Evolutionary conservation across 2,329 filamentous ascomycete genomes (phyloP).

Genomic region (Cryphonectria naterciae): DNA sequence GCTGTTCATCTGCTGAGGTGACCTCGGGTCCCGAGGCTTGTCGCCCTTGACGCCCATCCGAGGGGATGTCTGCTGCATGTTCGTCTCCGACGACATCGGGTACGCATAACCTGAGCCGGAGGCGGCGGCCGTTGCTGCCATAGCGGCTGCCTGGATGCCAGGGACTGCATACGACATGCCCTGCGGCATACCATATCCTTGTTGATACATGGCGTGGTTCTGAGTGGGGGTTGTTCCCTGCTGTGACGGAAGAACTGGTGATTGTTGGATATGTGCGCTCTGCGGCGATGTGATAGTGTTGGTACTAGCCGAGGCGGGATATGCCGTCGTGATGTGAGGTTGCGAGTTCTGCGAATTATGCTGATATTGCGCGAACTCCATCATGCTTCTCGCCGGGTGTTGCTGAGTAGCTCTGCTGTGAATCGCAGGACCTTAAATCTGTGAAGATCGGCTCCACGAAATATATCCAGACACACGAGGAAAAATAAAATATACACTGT

Average conservation of each 20-base stretch:
- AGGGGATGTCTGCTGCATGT: constrained; percentile 73
- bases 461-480: background rate
- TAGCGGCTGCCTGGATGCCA: constrained; percentile 85
- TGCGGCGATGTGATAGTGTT: constrained; percentile 74
- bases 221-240: constrained; percentile 68
- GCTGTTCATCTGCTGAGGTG: constrained; percentile 72
- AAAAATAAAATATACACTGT: background rate
- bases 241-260: constrained; percentile 80
- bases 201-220: constrained; percentile 78
- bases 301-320: constrained; percentile 59
- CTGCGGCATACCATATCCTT: constrained; percentile 74
- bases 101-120: constrained; percentile 79
- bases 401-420: background rate
- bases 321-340: constrained; percentile 62
- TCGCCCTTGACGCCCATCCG: constrained; percentile 74
- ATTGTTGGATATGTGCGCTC: constrained; percentile 71
- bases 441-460: background rate
- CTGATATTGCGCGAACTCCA: constrained; percentile 78
- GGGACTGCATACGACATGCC: constrained; percentile 82
- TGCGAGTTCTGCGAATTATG: constrained; percentile 68
- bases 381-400: constrained; percentile 51
- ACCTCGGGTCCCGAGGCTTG: constrained; percentile 72
- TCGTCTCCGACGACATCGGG: constrained; percentile 68
- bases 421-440: background rate
- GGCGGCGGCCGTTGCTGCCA: constrained; percentile 89